Base-by-base conservation (phyloP, 139 green algal genomes). In the Picocystis salinarum region DNA sequence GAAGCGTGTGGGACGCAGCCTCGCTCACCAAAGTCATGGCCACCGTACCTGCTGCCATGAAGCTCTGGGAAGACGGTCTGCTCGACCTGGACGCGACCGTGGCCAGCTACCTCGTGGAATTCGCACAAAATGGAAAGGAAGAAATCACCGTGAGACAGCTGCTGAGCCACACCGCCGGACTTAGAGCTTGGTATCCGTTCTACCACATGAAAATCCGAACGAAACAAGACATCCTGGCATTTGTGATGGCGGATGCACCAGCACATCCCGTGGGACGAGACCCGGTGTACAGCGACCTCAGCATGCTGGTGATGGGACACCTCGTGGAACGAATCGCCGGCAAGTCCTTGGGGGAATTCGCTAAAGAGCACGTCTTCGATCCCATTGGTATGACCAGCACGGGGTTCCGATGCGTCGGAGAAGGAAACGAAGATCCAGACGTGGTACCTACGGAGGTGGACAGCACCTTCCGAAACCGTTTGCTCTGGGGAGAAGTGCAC, bases 401-500 rank as follows among this genome's bases (percentile, higher is more conserved):
- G 23, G 23, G 33, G 6, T 61, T 61, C 39, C 53, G 53, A 11
- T 23, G 34, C 7, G 11, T 55, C 20, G 12, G n/a, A 48, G 23
- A 18, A 15, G 6, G 28, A 34, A 17, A 50, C 23, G 4, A 30
- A 45, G 15, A 46, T 62, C 39, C 40, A 64, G 11, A 3, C 13
- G 54, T 66, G 30, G 55, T 66, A 1, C 53, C 42, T 1, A 66
- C 57, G 13, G 55, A 66, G 28, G 55, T 66, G 4, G 57, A 66
- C 36, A 10, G 9, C 6, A n/a, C 39, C 9, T 33, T 64, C 24
- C 45, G 54, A 28, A 33, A 52, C 12, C 33, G 60, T 17, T 42
- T 67, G 5, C 45, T 67, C 20, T 67, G 58, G 58, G 58, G 47
- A 9, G 58, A 67, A 48, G 58, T 67, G 33, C 58, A 67, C 45